These are phyloP conservation scores for Saccharomycopsis olivae DNA, from an alignment of 805 yeast species.

Conservation along the genomic window DNA sequence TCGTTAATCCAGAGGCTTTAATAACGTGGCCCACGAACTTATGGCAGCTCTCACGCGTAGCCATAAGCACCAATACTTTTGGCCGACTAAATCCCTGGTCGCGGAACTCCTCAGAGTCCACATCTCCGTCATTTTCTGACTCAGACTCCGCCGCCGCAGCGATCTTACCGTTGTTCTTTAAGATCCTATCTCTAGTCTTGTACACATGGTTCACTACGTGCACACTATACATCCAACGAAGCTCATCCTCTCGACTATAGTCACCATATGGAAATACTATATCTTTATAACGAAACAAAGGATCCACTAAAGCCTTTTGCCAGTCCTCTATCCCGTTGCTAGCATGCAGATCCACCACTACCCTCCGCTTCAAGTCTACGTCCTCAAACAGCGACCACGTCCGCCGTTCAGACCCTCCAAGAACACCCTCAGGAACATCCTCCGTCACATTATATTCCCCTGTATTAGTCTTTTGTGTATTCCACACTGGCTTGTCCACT, in stretches of 20 bases:
- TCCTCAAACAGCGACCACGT: too few relatives aligned
- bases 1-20: constrained; percentile 53
- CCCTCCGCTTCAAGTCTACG: too few relatives aligned
- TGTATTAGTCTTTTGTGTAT: too few relatives aligned
- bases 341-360: too few relatives aligned
- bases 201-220: constrained; percentile 76
- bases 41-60: constrained; percentile 73
- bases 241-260: constrained; percentile 37
- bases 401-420: too few relatives aligned
- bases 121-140: background rate
- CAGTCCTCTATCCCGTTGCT: constrained; percentile 33
- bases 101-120: constrained; percentile 41
- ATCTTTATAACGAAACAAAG: constrained; percentile 67
- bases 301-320: constrained; percentile 46
- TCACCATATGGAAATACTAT: constrained; percentile 47
- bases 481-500: too few relatives aligned
- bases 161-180: constrained; percentile 62
- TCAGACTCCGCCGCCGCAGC: constrained; percentile 31
- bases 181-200: constrained; percentile 77
- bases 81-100: constrained; percentile 97
- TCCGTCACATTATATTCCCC: too few relatives aligned
- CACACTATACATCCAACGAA: constrained; percentile 53
- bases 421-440: too few relatives aligned
- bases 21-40: constrained; percentile 55
- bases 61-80: constrained; percentile 69